phyloP scores from a whole-genome alignment of 106 monocot genomes.

The Posidonia australis region DNA sequence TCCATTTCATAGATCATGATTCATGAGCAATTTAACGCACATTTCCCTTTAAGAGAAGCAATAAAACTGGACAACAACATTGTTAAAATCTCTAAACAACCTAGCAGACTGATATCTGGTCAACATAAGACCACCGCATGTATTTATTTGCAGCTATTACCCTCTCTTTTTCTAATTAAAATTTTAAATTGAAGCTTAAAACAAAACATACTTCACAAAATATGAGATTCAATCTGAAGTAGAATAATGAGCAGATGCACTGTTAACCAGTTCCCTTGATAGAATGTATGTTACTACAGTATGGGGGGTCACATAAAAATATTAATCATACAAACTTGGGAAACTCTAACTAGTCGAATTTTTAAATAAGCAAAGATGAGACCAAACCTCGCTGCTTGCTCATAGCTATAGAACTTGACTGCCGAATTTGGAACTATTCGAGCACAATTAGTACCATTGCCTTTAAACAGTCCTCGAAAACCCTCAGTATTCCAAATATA shows the following conservation, averaged over 20 bases:
- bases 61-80: too few species aligned
- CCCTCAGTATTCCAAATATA: constrained; percentile 37
- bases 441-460: constrained; percentile 38
- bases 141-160: too few species aligned
- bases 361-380: not conserved
- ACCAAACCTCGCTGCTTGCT: constrained; percentile 26
- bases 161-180: too few species aligned
- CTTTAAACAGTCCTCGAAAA: constrained; percentile 33
- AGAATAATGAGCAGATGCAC: too few species aligned
- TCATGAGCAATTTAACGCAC: too few species aligned
- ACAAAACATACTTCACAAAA: not conserved
- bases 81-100: too few species aligned
- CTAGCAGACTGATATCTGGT: too few species aligned
- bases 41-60: too few species aligned
- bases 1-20: too few species aligned
- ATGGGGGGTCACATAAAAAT: not conserved
- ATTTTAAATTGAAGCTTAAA: not conserved
- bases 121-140: too few species aligned
- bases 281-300: not conserved
- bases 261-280: not conserved
- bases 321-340: not conserved
- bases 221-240: not conserved
- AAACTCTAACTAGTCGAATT: not conserved
- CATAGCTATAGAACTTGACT: constrained; percentile 32
- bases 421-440: constrained; percentile 33